Evolutionary conservation across 2,329 filamentous ascomycete genomes (phyloP), one percentile per base, ranked within the genome.

Genomic region (Byssochlamys sp.): DNA sequence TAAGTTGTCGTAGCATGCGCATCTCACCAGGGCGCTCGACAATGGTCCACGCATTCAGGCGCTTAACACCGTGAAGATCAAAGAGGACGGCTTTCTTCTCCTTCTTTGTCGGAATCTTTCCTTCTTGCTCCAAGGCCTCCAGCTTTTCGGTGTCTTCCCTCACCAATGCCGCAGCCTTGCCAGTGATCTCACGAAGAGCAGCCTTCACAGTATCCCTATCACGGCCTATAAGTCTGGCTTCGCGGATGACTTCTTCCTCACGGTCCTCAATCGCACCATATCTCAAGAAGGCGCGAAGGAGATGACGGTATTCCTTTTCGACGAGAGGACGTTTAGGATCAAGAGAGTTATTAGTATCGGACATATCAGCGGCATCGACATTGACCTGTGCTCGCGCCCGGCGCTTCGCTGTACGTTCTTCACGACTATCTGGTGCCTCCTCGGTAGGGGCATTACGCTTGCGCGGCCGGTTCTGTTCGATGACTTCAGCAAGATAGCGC

Each of bases 41-140:
- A 56, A 96, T 88, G 0, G 94, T 97, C 73, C 96, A 91, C 0
- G 94, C 94, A 69, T 99, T 99, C 67, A 96, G 84, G 66, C 95
- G 91, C 74, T 95, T 95, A 54, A 96, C 87, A 57, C 91, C 90
- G 52, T 88, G 87, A 73, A 91, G 96, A 70, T 97, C 91, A 66
- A 99, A 96, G 51, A 99, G 78, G 19, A 99, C 90, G 0, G 94
- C 94, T 74, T 99, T 99, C 73, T 90, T 90, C 70, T 99, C 94
- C 73, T 99, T 99, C 78, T 97, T 96, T 0, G 92, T 95, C 56
- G 95, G 75, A 2, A 85, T 81, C 70, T 94, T 95, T 68, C 90
- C 90, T 61, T 88, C 78, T 25, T 79, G 84, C 72, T 94, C 89
- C 65, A 86, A 71, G 12, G 81, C 81, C 58, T 82, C 80, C 56